Percentiles rank a stretch among this genome's conserved stretches.
Conservation (phyloP, 768 basidiomycete species). For the Mycena albidolilacea region DNA sequence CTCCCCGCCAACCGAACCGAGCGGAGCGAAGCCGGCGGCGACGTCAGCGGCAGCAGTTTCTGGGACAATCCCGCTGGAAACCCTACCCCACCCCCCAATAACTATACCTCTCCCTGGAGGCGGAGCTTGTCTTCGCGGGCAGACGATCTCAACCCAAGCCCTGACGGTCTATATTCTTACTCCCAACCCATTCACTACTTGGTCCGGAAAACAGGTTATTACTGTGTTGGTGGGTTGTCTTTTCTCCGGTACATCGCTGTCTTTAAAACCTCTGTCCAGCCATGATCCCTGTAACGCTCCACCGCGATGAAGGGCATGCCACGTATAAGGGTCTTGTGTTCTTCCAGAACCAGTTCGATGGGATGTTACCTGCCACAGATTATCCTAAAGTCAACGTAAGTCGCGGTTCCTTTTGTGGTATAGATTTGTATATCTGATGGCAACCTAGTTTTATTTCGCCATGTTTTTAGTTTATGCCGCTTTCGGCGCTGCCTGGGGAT, state of each 20-base stretch:
- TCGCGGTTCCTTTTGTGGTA: slow-evolving; percentile 7
- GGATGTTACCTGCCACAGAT: slow-evolving; percentile 91
- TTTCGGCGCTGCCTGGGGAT: slow-evolving; percentile 84
- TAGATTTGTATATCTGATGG: slow-evolving; percentile 3
- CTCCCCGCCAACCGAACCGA: slow-evolving; percentile 62
- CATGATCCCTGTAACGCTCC: slow-evolving; percentile 90
- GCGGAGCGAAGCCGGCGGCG: slow-evolving; percentile 38
- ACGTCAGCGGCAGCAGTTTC: slow-evolving; percentile 52
- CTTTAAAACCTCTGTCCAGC: slow-evolving; percentile 58
- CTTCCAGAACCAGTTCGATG: slow-evolving; percentile 91
- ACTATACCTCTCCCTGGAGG: slow-evolving; percentile 67
- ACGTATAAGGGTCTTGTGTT: slow-evolving; percentile 84
- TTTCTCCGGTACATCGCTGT: slow-evolving; percentile 20
- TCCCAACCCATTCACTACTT: slow-evolving; percentile 83
- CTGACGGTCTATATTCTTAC: slow-evolving; percentile 69
- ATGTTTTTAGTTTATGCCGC: slow-evolving; percentile 86
- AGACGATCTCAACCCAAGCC: slow-evolving; percentile 61
- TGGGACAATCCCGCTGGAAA: slow-evolving; percentile 76
- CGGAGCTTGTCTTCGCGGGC: slow-evolving; percentile 43
- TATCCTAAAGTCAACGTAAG: slow-evolving; percentile 97
- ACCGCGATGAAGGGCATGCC: slow-evolving; percentile 78
- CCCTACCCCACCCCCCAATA: slow-evolving; percentile 65
- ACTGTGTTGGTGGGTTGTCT: slow-evolving; percentile 87
- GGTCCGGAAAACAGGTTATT: slow-evolving; percentile 92
- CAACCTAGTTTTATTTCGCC: slow-evolving; percentile 83